Evolutionary conservation across 179 eudicot species (phyloP).

Genomic region (Pouteria campechiana): DNA sequence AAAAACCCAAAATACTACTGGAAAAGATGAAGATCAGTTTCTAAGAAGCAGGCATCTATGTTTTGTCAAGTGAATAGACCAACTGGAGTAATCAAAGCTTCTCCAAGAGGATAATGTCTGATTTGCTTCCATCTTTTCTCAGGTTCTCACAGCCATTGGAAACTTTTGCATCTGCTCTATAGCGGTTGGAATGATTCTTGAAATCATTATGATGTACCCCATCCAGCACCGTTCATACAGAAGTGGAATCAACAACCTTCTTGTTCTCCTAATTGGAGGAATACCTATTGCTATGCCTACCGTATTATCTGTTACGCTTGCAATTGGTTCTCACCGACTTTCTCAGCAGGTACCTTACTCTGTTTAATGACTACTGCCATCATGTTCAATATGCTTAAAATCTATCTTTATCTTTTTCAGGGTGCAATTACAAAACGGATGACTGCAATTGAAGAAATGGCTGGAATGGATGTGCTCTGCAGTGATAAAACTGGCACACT

Average conservation of each 20-base stretch:
- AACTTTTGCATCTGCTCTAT: constrained; percentile 71
- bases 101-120: background rate
- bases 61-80: no score
- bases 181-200: constrained; percentile 57
- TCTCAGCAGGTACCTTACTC: constrained; percentile 46
- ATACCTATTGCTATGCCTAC: constrained; percentile 85
- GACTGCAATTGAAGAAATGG: constrained; percentile 83
- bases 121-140: constrained; percentile 3
- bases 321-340: constrained; percentile 65
- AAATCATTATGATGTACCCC: constrained; percentile 57
- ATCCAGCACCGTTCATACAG: constrained; percentile 52
- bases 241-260: constrained; percentile 62
- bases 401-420: constrained; percentile 10
- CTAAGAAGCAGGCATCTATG: no score
- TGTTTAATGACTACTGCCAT: background rate
- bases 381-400: background rate
- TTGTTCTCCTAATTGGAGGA: constrained; percentile 69
- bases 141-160: constrained; percentile 67
- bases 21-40: no score
- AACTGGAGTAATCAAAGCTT: background rate
- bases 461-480: constrained; percentile 74
- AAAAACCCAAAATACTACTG: no score
- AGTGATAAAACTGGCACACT: constrained; percentile 75
- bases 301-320: constrained; percentile 63
- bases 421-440: constrained; percentile 76